Evolutionary conservation across 352 stramenopile genomes (phyloP), one percentile per base, ranked within the genome.

Genomic region (Pythium guiyangense): DNA sequence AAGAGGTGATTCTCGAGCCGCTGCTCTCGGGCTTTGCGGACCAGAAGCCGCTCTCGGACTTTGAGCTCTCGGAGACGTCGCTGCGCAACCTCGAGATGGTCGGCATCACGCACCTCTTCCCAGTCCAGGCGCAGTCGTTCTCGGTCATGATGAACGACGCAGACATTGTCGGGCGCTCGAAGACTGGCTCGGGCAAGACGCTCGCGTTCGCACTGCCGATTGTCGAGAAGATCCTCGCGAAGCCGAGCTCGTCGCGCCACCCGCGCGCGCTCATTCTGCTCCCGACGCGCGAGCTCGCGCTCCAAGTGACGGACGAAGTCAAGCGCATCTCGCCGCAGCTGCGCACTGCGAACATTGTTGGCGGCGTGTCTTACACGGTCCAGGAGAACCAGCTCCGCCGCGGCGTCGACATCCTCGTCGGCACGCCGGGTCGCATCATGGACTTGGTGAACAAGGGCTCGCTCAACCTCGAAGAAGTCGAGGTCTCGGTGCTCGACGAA

Each of bases 271-370:
- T 99, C 11, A 88, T 99, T 20, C 72, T 99, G 60, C 86, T 98
- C 20, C 97, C 97, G 0, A 99, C 96, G 27, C 92, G 97, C 34
- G 97, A 99, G 82, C 81, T 99, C 43, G 96, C 96, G 42, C 87
- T 94, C 65, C 97, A 99, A 70, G 98, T 99, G 52, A 73, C 92
- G 52, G 93, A 98, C 45, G 94, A 98, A 63, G 73, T 92, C 51
- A 72, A 79, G 57, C 77, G 80, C 42, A 73, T 94, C 55, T 83
- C 90, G n/a, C 80, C 90, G 44, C 93, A 98, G 69, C 79, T 98
- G 18, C 76, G 83, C 52, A 92, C 74, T 25, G 73, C 95, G 29
- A 97, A 90, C 63, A 91, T 97, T 59, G 97, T 98, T 42, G 96
- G 96, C 48, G 96, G 96, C 29, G 76, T 96, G 42, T 88, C 92